These are phyloP conservation scores for Auricularia cornea DNA, from an alignment of 768 basidiomycete species.

Conservation along the genomic window DNA sequence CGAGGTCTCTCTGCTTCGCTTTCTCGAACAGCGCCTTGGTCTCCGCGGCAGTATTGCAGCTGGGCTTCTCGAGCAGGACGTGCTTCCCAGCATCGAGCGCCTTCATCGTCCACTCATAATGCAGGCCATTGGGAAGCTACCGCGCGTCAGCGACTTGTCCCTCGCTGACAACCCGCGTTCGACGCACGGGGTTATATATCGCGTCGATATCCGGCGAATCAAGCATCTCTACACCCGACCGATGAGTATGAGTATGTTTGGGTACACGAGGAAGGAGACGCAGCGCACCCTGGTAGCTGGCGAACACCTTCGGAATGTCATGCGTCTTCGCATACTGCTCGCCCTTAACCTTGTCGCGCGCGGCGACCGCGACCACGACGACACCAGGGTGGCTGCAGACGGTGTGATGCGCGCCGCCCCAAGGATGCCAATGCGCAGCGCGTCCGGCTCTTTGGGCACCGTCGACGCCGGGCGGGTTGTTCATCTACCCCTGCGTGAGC, in stretches of 20 bases:
- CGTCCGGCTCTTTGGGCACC: constrained; percentile 1
- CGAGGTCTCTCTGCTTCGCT: constrained; percentile 17
- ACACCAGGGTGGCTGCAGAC: constrained; percentile 14
- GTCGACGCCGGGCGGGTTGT: constrained; percentile 2
- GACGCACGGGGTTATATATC: constrained; percentile 22
- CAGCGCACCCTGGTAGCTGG: constrained; percentile 9
- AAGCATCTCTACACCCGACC: constrained; percentile 13
- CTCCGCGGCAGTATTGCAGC: constrained; percentile 21
- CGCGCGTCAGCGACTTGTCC: neutral
- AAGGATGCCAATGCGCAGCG: constrained; percentile 19
- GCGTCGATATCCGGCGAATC: constrained; percentile 23
- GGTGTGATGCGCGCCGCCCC: constrained; percentile 17
- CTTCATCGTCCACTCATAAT: constrained; percentile 29
- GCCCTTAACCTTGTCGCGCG: constrained; percentile 15
- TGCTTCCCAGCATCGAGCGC: constrained; percentile 27
- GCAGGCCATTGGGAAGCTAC: constrained; percentile 25
- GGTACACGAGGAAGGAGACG: neutral
- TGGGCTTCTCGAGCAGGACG: constrained; percentile 28
- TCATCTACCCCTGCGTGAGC: neutral
- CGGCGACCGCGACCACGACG: constrained; percentile 17
- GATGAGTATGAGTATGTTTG: neutral
- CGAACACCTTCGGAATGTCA: constrained; percentile 14
- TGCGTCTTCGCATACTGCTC: constrained; percentile 15
- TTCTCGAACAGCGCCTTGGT: constrained; percentile 19
- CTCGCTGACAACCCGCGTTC: neutral